Percentiles rank a stretch among this genome's conserved stretches.
Conservation (phyloP, 2,329 filamentous ascomycete genomes). For the Macrophomina phaseolina region DNA sequence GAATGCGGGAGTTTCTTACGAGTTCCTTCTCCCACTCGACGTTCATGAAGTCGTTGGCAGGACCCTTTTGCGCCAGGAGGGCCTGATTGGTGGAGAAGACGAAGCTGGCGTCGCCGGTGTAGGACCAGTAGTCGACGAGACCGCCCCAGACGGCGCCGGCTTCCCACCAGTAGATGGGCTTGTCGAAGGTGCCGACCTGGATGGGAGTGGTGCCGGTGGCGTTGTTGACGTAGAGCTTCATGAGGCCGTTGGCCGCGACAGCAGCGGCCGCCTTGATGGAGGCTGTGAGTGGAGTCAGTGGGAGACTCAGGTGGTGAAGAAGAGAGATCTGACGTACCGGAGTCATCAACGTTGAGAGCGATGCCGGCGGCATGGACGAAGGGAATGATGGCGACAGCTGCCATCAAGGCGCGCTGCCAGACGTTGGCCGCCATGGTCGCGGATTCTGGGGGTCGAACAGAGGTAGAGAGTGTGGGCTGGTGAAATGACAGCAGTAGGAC, state of each 20-base stretch:
- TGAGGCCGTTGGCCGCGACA: slow-evolving; percentile 15
- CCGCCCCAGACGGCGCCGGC: slow-evolving; percentile 48
- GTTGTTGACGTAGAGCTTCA: slow-evolving; percentile 21
- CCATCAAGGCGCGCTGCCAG: slow-evolving; percentile 18
- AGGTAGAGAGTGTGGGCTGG: background rate
- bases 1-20: slow-evolving; percentile 33
- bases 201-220: slow-evolving; percentile 38
- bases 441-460: background rate
- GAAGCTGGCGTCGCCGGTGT: slow-evolving; percentile 47
- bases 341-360: background rate
- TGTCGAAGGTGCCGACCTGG: slow-evolving; percentile 55
- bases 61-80: slow-evolving; percentile 75
- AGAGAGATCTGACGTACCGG: background rate
- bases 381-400: slow-evolving; percentile 9
- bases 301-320: background rate
- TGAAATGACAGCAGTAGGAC: background rate
- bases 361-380: background rate
- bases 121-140: slow-evolving; percentile 51
- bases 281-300: background rate
- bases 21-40: slow-evolving; percentile 30
- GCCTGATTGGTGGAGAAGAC: slow-evolving; percentile 53
- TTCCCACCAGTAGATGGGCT: slow-evolving; percentile 53
- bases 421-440: background rate
- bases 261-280: slow-evolving; percentile 22
- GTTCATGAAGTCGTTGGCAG: slow-evolving; percentile 73